phyloP scores from a whole-genome alignment of 2,329 filamentous ascomycete genomes.

The Claviceps purpurea region DNA sequence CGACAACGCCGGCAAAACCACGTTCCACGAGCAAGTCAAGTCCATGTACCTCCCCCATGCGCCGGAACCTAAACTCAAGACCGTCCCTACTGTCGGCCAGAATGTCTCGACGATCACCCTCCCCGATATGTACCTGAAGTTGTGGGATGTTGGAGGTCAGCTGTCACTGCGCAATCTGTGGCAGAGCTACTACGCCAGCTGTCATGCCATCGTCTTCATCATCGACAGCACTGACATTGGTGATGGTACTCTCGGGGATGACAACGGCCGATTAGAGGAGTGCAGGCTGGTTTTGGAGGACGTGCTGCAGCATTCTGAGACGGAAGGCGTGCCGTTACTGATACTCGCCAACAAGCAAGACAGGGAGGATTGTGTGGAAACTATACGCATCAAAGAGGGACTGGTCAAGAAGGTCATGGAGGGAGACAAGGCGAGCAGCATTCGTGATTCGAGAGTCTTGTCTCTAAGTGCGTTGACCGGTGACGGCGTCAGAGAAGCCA shows the following conservation, averaged over 20 bases:
- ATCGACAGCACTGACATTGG: slow-evolving; percentile 92
- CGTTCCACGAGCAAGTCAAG: slow-evolving; percentile 93
- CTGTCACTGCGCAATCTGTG: slow-evolving; percentile 78
- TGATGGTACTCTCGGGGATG: slow-evolving; percentile 53
- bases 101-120: slow-evolving; percentile 88
- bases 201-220: slow-evolving; percentile 95
- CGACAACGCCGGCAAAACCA: slow-evolving; percentile 97
- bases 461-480: slow-evolving; percentile 84
- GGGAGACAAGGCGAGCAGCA: slow-evolving; percentile 73
- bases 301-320: slow-evolving; percentile 75
- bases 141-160: slow-evolving; percentile 97
- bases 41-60: slow-evolving; percentile 58
- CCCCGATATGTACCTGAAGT: slow-evolving; percentile 91
- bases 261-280: slow-evolving; percentile 60
- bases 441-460: slow-evolving; percentile 81
- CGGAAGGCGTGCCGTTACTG: slow-evolving; percentile 80
- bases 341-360: slow-evolving; percentile 98
- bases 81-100: slow-evolving; percentile 92
- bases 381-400: slow-evolving; percentile 93
- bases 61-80: slow-evolving; percentile 59
- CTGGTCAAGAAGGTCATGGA: slow-evolving; percentile 92
- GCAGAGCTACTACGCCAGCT: slow-evolving; percentile 90
- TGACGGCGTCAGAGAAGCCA: slow-evolving; percentile 79
- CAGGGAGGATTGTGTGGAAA: slow-evolving; percentile 91
- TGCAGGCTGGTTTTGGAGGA: slow-evolving; percentile 82